Percentiles rank a stretch among this genome's conserved stretches.
Conservation (phyloP, 805 yeast genomes). For the Nakazawaea wyomingensis region DNA sequence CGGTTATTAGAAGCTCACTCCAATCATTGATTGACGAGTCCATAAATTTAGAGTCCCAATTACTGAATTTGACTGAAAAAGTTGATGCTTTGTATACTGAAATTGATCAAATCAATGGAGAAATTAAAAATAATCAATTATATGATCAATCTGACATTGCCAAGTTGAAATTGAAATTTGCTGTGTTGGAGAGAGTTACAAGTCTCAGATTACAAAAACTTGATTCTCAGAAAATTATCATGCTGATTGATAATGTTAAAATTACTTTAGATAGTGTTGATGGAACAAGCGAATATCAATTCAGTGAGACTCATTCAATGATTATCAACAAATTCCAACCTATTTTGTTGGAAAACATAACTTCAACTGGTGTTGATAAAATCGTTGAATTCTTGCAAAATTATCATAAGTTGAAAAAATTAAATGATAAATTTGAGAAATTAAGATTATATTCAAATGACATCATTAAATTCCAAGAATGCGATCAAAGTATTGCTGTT, state of each 20-base stretch:
- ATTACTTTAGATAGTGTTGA: background rate
- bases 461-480: background rate
- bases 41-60: conserved; percentile 9
- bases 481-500: background rate
- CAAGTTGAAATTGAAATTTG: conserved; percentile 13
- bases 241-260: background rate
- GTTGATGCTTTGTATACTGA: conserved; percentile 6
- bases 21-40: conserved; percentile 14
- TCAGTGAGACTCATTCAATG: background rate
- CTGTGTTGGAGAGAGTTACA: conserved; percentile 6
- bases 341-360: background rate
- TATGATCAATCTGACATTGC: conserved; percentile 12
- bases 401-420: background rate
- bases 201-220: background rate
- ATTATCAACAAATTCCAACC: background rate
- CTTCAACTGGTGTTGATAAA: background rate
- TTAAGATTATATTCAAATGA: conserved; percentile 3
- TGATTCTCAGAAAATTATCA: background rate
- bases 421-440: conserved; percentile 3
- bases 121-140: conserved; percentile 13
- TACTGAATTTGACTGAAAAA: conserved; percentile 6
- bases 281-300: background rate
- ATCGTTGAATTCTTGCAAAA: conserved; percentile 2
- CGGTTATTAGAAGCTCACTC: conserved; percentile 6
- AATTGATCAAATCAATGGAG: background rate